Percentiles rank a stretch among this genome's conserved stretches.
phyloP scores from a whole-genome alignment of 1,139 yeast species.

The Suhomyces terraborum region DNA sequence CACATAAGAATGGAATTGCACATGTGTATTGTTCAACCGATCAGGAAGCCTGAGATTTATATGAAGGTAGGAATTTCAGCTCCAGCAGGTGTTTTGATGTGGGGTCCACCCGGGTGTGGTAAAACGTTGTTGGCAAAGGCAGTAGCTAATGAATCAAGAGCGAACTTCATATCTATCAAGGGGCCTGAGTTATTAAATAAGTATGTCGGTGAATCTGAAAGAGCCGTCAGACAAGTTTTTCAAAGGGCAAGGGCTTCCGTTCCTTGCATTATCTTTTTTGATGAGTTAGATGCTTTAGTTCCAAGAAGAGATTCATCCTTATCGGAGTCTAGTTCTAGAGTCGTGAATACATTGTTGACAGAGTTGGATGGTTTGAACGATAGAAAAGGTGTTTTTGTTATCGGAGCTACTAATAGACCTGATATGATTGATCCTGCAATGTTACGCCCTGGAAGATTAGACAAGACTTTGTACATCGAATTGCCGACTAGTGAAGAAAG shows the following conservation, averaged over 20 bases:
- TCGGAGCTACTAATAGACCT: constrained; percentile 97
- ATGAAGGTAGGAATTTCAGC: constrained; percentile 92
- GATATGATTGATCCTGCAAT: constrained; percentile 99
- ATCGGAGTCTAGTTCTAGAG: constrained; percentile 90
- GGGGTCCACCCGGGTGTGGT: constrained; percentile 99
- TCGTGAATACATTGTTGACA: constrained; percentile 89
- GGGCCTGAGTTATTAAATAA: constrained; percentile 95
- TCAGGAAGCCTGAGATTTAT: constrained; percentile 87
- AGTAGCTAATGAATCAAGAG: constrained; percentile 94
- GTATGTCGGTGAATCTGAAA: constrained; percentile 94
- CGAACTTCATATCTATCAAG: constrained; percentile 90
- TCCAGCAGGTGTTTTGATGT: constrained; percentile 93
- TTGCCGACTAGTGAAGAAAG: constrained; percentile 80
- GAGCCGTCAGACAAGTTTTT: constrained; percentile 94
- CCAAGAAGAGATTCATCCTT: constrained; percentile 88
- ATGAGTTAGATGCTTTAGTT: constrained; percentile 93
- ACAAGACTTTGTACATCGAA: constrained; percentile 89
- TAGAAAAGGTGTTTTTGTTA: constrained; percentile 87
- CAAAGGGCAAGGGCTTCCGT: constrained; percentile 91
- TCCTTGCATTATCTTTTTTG: constrained; percentile 95
- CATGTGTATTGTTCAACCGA: constrained; percentile 97
- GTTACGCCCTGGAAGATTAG: constrained; percentile 95
- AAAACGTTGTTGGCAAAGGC: constrained; percentile 94
- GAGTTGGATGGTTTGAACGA: constrained; percentile 95
- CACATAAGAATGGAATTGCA: constrained; percentile 85